These are phyloP conservation scores for Suillus occidentalis DNA, from an alignment of 768 basidiomycete genomes.

Conservation along the genomic window DNA sequence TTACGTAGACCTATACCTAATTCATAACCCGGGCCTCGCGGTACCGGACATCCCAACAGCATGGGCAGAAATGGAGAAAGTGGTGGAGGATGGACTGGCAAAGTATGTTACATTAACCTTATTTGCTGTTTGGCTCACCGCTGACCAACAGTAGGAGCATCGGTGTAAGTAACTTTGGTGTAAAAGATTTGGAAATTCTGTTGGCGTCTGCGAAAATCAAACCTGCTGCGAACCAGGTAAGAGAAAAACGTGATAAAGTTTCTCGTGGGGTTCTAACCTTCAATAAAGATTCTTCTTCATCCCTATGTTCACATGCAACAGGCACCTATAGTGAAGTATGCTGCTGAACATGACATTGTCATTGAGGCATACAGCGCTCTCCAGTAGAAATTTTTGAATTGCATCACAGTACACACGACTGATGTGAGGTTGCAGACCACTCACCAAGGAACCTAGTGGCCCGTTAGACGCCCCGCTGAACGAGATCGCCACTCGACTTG, in stretches of 20 bases:
- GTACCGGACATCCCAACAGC: conserved; percentile 57
- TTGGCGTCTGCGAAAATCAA: conserved; percentile 60
- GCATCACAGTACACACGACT: background rate
- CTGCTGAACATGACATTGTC: conserved; percentile 56
- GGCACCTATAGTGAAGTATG: conserved; percentile 56
- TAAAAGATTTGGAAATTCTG: conserved; percentile 52
- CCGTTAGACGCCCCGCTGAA: conserved; percentile 62
- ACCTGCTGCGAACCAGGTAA: conserved; percentile 69
- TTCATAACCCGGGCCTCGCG: conserved; percentile 57
- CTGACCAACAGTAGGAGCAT: conserved; percentile 51
- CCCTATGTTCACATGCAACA: conserved; percentile 65
- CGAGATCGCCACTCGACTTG: conserved; percentile 49
- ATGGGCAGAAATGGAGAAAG: conserved; percentile 64
- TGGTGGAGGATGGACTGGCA: conserved; percentile 55
- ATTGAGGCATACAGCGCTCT: conserved; percentile 74
- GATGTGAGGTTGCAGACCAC: conserved; percentile 42
- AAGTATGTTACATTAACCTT: conserved; percentile 39
- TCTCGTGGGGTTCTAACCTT: conserved; percentile 2
- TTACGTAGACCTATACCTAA: conserved; percentile 72
- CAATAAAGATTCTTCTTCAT: conserved; percentile 60
- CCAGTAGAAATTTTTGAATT: conserved; percentile 39
- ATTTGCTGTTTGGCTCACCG: background rate
- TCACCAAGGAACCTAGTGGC: conserved; percentile 59
- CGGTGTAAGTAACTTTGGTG: conserved; percentile 69
- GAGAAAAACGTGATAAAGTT: conserved; percentile 2